Evolutionary conservation across 2,329 filamentous ascomycete species (phyloP).

Genomic region (Zymoseptoria passerinii): DNA sequence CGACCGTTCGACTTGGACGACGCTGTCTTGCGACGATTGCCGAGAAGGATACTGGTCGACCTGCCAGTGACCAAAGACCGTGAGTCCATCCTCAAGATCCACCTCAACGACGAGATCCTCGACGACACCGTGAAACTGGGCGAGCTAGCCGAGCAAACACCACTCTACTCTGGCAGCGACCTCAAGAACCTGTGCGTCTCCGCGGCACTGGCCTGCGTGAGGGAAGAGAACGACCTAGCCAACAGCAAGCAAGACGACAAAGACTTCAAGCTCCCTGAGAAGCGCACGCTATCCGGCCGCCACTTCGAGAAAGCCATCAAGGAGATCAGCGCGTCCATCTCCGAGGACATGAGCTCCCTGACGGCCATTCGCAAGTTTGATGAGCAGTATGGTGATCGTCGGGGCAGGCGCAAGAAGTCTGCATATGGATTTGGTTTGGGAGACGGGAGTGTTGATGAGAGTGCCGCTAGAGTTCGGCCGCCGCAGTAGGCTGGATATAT

Average conservation of each 20-base stretch:
- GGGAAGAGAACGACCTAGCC: constrained; percentile 55
- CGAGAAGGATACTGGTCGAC: constrained; percentile 64
- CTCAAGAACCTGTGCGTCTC: constrained; percentile 76
- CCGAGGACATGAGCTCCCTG: constrained; percentile 83
- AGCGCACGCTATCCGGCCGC: constrained; percentile 52
- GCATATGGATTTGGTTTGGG: constrained; percentile 29
- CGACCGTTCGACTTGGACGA: constrained; percentile 91
- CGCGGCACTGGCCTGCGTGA: constrained; percentile 68
- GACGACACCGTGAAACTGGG: constrained; percentile 54
- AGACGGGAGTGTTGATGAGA: constrained; percentile 23
- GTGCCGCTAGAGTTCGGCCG: constrained; percentile 24
- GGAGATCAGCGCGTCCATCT: constrained; percentile 87
- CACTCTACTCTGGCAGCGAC: constrained; percentile 74
- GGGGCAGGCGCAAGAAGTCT: constrained; percentile 44
- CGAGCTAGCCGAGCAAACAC: constrained; percentile 57
- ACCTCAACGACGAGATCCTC: constrained; percentile 60
- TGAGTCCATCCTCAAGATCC: constrained; percentile 60
- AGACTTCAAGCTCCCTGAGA: constrained; percentile 56
- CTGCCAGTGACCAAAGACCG: constrained; percentile 60
- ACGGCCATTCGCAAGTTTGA: constrained; percentile 89
- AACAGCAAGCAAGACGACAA: constrained; percentile 20
- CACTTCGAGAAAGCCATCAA: constrained; percentile 82
- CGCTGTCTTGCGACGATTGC: constrained; percentile 68
- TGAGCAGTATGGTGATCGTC: constrained; percentile 82
- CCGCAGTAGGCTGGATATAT: neutral